A percentile compares a stretch with the other conserved stretches of the same genome.
These are phyloP conservation scores for Cryptococcus depauperatus DNA, from an alignment of 1,284 basidiomycete species.

Conservation along the genomic window DNA sequence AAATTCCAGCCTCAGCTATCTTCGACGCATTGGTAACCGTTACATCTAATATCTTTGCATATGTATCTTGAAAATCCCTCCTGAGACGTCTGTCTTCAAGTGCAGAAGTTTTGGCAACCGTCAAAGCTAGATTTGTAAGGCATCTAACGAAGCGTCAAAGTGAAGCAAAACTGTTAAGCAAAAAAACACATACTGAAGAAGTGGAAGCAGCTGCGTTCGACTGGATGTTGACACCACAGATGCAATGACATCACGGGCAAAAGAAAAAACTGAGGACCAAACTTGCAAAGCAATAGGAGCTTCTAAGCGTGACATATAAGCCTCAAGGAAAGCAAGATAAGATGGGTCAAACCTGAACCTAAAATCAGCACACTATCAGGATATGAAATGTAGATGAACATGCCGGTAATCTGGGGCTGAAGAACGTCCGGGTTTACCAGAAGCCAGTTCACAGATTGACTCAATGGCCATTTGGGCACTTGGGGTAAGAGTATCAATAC, in stretches of 20 bases:
- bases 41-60: conserved; percentile 74
- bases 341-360: conserved; percentile 44
- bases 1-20: conserved; percentile 50
- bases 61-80: conserved; percentile 88
- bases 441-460: conserved; percentile 67
- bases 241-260: conserved; percentile 69
- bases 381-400: neutral
- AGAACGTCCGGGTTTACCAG: conserved; percentile 16
- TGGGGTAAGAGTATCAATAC: conserved; percentile 72
- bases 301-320: conserved; percentile 76
- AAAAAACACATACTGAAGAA: conserved; percentile 54
- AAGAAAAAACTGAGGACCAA: conserved; percentile 69
- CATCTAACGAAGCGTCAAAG: conserved; percentile 51
- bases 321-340: conserved; percentile 62
- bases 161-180: neutral
- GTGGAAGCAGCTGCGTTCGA: conserved; percentile 61
- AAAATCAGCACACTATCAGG: conserved; percentile 44
- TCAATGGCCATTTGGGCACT: conserved; percentile 83
- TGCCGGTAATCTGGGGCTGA: conserved; percentile 13
- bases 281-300: conserved; percentile 84
- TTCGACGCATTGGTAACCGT: conserved; percentile 66
- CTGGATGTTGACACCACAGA: conserved; percentile 53
- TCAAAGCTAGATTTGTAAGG: conserved; percentile 69
- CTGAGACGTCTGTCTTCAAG: conserved; percentile 80
- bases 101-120: conserved; percentile 71